A percentile compares a stretch with the other conserved stretches of the same genome.
Conservation (phyloP, 2,329 filamentous ascomycete genomes). For the Plectosphaerella plurivora region DNA sequence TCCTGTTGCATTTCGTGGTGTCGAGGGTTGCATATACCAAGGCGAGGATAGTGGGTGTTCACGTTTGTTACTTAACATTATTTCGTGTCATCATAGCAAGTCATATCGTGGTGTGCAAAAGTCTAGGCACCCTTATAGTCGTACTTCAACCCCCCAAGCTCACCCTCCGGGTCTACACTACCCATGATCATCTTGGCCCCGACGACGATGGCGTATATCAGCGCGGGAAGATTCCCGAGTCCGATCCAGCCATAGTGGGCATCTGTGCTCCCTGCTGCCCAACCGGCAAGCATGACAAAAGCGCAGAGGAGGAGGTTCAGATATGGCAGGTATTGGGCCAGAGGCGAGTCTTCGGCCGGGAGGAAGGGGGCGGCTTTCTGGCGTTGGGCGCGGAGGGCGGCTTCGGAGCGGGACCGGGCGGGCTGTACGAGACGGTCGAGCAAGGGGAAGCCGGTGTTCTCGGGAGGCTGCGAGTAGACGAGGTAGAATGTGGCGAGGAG, state of each 20-base stretch:
- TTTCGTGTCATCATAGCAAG: neutral
- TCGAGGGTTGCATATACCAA: too few relatives aligned
- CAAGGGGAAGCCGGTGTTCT: slow-evolving; percentile 17
- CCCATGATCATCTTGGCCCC: slow-evolving; percentile 62
- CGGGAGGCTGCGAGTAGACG: slow-evolving; percentile 57
- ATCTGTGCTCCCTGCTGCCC: slow-evolving; percentile 12
- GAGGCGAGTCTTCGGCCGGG: neutral
- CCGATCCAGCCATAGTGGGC: slow-evolving; percentile 27
- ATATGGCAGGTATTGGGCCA: slow-evolving; percentile 48
- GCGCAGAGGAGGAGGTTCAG: slow-evolving; percentile 40
- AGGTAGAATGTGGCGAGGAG: slow-evolving; percentile 44
- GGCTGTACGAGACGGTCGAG: slow-evolving; percentile 6
- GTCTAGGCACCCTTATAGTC: slow-evolving; percentile 60
- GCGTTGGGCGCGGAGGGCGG: slow-evolving; percentile 6
- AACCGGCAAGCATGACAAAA: slow-evolving; percentile 42
- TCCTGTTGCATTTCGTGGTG: too few relatives aligned
- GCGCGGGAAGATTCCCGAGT: slow-evolving; percentile 46
- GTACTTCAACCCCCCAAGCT: slow-evolving; percentile 59
- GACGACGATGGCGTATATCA: slow-evolving; percentile 58
- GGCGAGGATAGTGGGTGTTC: too few relatives aligned
- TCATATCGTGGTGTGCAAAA: neutral
- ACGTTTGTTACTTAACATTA: neutral
- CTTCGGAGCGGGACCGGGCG: slow-evolving; percentile 2
- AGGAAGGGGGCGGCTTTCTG: slow-evolving; percentile 9
- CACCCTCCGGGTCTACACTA: slow-evolving; percentile 62